phyloP scores from a whole-genome alignment of 176 grass and related monocot genomes.

The Typha latifolia region DNA sequence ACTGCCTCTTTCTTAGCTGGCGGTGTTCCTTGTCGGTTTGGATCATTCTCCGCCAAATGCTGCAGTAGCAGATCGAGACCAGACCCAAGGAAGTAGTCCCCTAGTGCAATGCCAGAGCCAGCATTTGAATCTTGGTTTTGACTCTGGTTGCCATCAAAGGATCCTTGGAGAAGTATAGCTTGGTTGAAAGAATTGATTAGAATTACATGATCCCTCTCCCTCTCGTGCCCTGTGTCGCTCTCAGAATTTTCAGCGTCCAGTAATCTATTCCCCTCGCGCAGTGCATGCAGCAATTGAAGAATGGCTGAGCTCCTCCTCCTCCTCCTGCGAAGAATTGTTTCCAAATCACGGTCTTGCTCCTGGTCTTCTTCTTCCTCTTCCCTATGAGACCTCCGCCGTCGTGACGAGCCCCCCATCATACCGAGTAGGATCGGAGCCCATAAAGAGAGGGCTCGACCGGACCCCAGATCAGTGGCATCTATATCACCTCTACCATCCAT shows the following conservation, averaged over 20 bases:
- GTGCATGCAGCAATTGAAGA: constrained; percentile 9
- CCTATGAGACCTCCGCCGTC: background rate
- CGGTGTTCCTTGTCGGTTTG: constrained; percentile 6
- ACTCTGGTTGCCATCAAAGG: background rate
- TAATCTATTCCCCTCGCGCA: background rate
- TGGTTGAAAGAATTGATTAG: constrained; percentile 14
- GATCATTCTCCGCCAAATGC: constrained; percentile 8
- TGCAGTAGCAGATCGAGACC: constrained; percentile 9
- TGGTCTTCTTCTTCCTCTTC: background rate
- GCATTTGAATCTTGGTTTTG: background rate
- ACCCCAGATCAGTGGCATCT: background rate
- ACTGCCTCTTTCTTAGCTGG: constrained; percentile 11
- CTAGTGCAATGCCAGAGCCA: background rate
- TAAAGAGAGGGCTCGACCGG: constrained; percentile 1
- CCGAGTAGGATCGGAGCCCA: constrained; percentile 10
- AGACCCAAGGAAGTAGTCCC: constrained; percentile 5
- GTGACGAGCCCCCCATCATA: background rate
- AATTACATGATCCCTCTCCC: background rate
- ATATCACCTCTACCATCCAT: background rate
- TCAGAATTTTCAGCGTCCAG: background rate
- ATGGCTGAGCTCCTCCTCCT: background rate
- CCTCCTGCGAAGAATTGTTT: background rate
- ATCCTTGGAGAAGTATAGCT: background rate
- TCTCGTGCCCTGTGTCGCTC: background rate
- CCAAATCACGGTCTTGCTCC: background rate